Conservation (phyloP, 768 basidiomycete species). For the Erythrobasidium yunnanense region DNA sequence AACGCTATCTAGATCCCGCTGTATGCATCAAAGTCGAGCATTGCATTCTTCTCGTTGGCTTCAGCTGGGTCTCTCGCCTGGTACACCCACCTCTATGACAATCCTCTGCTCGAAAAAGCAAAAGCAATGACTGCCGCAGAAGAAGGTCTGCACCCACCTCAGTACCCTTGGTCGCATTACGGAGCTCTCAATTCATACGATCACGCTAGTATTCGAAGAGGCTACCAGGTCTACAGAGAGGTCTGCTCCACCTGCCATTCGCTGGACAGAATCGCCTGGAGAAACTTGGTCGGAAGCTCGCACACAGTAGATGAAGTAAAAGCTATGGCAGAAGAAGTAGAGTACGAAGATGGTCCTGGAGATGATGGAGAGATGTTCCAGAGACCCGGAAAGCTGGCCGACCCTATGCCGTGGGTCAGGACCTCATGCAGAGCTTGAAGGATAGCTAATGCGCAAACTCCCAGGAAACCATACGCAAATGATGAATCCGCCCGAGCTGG, state of each 20-base stretch:
- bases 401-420: constrained; percentile 92
- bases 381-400: constrained; percentile 93
- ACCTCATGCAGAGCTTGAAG: too few species aligned
- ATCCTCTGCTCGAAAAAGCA: constrained; percentile 81
- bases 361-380: constrained; percentile 96
- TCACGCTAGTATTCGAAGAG: constrained; percentile 90
- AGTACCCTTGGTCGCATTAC: constrained; percentile 83
- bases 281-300: constrained; percentile 95
- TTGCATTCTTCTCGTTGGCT: constrained; percentile 40
- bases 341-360: constrained; percentile 92
- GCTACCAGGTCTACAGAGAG: constrained; percentile 95
- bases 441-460: too few species aligned
- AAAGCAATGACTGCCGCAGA: constrained; percentile 87
- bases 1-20: too few species aligned
- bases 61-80: constrained; percentile 84
- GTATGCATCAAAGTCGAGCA: constrained; percentile 12
- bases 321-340: constrained; percentile 87
- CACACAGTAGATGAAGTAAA: constrained; percentile 85
- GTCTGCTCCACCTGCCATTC: constrained; percentile 99
- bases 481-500: constrained; percentile 91
- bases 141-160: constrained; percentile 79
- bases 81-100: constrained; percentile 91
- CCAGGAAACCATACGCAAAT: constrained; percentile 90
- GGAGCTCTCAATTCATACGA: constrained; percentile 85
- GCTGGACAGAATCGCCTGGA: constrained; percentile 97